Conservation (phyloP, 495 filamentous ascomycete genomes). For the Podospora pseudoanserina region DNA sequence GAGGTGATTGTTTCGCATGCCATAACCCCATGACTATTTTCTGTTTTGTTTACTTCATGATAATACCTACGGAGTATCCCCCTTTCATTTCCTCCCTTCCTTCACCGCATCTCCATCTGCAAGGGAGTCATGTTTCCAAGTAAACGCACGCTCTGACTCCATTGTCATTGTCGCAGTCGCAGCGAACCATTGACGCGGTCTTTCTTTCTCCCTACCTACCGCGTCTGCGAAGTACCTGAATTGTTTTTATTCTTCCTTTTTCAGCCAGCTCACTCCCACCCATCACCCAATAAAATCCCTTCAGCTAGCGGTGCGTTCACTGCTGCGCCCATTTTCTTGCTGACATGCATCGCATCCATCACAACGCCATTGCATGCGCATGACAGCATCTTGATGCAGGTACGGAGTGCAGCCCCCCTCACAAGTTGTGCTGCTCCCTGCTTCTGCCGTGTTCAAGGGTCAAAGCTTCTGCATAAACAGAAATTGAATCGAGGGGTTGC, state of each 20-base stretch:
- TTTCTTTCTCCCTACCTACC: background rate
- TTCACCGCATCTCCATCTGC: background rate
- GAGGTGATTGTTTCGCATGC: background rate
- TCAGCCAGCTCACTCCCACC: too few relatives aligned
- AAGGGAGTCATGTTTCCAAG: background rate
- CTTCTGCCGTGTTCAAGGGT: background rate
- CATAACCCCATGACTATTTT: background rate
- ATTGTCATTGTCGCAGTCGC: background rate
- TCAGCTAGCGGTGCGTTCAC: too few relatives aligned
- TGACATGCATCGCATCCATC: too few relatives aligned
- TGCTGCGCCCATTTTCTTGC: too few relatives aligned
- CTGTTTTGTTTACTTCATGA: constrained; percentile 4
- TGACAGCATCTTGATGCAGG: too few relatives aligned
- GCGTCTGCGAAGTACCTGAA: background rate
- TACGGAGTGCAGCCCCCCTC: too few relatives aligned
- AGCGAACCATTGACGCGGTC: background rate
- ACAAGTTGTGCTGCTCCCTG: too few relatives aligned
- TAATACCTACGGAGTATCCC: too few relatives aligned
- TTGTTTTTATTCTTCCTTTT: background rate
- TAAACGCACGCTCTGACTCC: background rate
- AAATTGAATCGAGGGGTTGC: background rate
- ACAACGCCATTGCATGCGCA: too few relatives aligned
- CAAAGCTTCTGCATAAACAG: background rate
- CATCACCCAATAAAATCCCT: too few relatives aligned
- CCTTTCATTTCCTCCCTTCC: background rate